Percentiles rank a stretch among this genome's conserved stretches.
These are phyloP conservation scores for Climacium dendroides DNA, from an alignment of 225 moss, liverwort and hornwort genomes.

Conservation along the genomic window DNA sequence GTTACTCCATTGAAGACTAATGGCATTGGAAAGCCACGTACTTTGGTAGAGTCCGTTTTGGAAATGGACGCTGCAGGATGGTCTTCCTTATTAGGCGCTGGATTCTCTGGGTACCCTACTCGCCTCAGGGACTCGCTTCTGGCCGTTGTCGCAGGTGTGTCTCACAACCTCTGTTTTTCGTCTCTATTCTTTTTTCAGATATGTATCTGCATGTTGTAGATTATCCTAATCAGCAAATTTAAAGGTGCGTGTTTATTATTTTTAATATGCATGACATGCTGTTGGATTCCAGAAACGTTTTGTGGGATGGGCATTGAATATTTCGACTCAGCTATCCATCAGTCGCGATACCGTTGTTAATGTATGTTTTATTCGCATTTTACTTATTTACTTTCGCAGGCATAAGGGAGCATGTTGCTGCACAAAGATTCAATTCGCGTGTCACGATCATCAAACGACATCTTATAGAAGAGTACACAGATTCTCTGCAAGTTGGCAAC, in stretches of 20 bases:
- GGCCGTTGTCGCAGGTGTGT: constrained; percentile 52
- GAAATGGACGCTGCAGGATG: constrained; percentile 68
- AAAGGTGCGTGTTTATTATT: neutral
- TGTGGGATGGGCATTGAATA: neutral
- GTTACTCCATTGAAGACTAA: constrained; percentile 50
- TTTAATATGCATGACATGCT: neutral
- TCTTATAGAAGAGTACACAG: constrained; percentile 43
- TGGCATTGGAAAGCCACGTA: constrained; percentile 37
- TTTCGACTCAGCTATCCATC: neutral
- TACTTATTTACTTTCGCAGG: constrained; percentile 20
- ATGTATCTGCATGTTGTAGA: neutral
- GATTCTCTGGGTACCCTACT: constrained; percentile 47
- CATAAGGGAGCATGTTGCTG: constrained; percentile 58
- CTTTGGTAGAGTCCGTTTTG: constrained; percentile 51
- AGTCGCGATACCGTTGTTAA: neutral
- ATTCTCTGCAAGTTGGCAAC: constrained; percentile 12
- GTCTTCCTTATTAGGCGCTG: constrained; percentile 61
- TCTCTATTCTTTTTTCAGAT: neutral
- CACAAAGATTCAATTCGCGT: constrained; percentile 59
- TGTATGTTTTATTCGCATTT: neutral
- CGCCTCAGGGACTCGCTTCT: constrained; percentile 55
- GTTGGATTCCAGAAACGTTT: neutral
- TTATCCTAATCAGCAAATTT: neutral
- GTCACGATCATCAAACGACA: constrained; percentile 53
- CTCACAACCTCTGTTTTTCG: neutral